phyloP scores from a whole-genome alignment of 352 stramenopile species.

The Phytophthora idaei region DNA sequence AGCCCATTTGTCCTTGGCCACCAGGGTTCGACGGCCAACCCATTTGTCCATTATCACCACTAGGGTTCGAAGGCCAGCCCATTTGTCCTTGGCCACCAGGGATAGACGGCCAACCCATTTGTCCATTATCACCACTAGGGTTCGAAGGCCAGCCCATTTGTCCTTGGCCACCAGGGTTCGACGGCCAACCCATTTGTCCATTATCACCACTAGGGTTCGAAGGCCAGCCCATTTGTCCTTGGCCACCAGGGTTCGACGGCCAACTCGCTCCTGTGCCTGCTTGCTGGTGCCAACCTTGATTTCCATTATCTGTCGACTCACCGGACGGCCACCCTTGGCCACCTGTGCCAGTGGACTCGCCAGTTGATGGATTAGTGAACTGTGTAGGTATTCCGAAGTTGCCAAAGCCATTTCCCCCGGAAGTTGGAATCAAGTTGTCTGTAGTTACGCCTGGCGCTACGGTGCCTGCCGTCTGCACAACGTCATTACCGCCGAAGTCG shows the following conservation, averaged over 20 bases:
- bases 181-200: not conserved
- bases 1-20: too few relatives aligned
- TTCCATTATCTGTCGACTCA: not conserved
- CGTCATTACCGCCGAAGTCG: conserved; percentile 18
- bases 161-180: not conserved
- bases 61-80: too few relatives aligned
- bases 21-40: not conserved
- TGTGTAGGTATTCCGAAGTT: conserved; percentile 8
- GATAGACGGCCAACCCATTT: not conserved
- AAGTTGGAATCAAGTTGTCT: conserved; percentile 2
- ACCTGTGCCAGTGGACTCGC: too few relatives aligned
- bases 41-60: not conserved
- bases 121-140: not conserved
- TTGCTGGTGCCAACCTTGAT: not conserved
- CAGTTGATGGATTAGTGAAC: not conserved
- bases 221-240: too few relatives aligned
- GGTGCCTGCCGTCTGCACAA: conserved; percentile 19
- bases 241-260: not conserved
- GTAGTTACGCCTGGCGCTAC: conserved; percentile 11
- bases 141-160: too few relatives aligned
- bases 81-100: not conserved
- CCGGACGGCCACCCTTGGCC: conserved; percentile 1
- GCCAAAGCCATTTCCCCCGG: conserved; percentile 18
- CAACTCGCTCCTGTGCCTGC: not conserved
- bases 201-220: not conserved